Conservation (phyloP, 2,329 filamentous ascomycete genomes). For the Coniochaeta prunicola region DNA sequence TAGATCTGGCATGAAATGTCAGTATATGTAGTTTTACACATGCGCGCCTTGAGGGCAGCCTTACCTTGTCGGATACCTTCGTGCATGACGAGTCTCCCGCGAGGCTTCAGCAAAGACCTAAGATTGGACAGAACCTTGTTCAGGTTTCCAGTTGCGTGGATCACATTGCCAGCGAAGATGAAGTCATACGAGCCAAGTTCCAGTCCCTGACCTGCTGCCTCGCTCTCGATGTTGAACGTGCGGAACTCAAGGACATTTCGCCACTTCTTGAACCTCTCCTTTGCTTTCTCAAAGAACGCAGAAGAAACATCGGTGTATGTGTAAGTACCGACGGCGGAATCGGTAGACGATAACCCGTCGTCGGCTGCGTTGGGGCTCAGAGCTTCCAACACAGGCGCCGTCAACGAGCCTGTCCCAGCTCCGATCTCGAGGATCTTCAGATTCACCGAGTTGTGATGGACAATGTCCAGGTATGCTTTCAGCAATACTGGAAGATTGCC, state of each 20-base stretch:
- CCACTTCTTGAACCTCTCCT: constrained; percentile 15
- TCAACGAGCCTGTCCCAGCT: not conserved
- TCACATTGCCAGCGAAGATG: constrained; percentile 12
- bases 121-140: constrained; percentile 7
- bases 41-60: not conserved
- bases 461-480: not conserved
- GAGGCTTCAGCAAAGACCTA: constrained; percentile 7
- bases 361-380: not conserved
- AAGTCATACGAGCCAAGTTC: constrained; percentile 8
- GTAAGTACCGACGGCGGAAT: not conserved
- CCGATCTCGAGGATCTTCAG: not conserved
- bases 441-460: not conserved
- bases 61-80: not conserved
- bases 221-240: not conserved
- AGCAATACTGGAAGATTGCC: not conserved
- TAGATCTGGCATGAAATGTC: not conserved
- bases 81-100: not conserved
- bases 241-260: not conserved
- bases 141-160: constrained; percentile 10
- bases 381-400: not conserved
- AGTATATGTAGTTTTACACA: not conserved
- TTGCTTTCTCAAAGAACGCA: constrained; percentile 23
- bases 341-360: not conserved
- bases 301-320: constrained; percentile 16
- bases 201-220: constrained; percentile 8